Evolutionary conservation across 2,329 filamentous ascomycete genomes (phyloP).

Genomic region (Fusarium sp.): DNA sequence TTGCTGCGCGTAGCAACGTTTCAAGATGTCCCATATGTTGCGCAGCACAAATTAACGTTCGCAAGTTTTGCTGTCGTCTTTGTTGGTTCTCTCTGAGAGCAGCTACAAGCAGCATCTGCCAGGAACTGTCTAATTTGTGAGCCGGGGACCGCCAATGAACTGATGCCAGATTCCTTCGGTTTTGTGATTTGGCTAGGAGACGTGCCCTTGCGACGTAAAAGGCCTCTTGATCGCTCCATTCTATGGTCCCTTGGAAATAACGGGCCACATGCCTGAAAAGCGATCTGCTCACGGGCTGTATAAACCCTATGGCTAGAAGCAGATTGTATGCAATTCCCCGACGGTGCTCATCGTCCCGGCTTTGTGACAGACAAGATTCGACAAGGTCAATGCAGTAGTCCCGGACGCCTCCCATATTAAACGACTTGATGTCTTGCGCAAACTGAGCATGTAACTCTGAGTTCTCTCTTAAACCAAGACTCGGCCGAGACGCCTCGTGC

Average conservation of each 20-base stretch:
- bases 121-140: neutral
- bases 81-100: neutral
- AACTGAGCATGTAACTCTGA: neutral
- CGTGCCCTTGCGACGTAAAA: conserved; percentile 28
- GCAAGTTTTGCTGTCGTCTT: conserved; percentile 6
- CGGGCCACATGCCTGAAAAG: conserved; percentile 11
- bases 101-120: neutral
- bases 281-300: neutral
- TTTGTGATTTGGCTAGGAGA: conserved; percentile 15
- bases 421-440: neutral
- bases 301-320: conserved; percentile 25
- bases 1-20: conserved; percentile 15
- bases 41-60: neutral
- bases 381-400: neutral
- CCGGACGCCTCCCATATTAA: neutral
- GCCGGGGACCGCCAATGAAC: neutral
- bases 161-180: neutral
- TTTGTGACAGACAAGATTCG: conserved; percentile 12
- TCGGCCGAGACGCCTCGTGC: conserved; percentile 11
- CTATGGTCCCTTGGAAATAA: neutral
- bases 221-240: conserved; percentile 21
- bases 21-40: conserved; percentile 21
- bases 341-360: conserved; percentile 6
- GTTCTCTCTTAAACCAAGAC: neutral
- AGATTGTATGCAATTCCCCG: conserved; percentile 27